phyloP scores from a whole-genome alignment of 2,329 filamentous ascomycete species.

The Metarhizium humberi region DNA sequence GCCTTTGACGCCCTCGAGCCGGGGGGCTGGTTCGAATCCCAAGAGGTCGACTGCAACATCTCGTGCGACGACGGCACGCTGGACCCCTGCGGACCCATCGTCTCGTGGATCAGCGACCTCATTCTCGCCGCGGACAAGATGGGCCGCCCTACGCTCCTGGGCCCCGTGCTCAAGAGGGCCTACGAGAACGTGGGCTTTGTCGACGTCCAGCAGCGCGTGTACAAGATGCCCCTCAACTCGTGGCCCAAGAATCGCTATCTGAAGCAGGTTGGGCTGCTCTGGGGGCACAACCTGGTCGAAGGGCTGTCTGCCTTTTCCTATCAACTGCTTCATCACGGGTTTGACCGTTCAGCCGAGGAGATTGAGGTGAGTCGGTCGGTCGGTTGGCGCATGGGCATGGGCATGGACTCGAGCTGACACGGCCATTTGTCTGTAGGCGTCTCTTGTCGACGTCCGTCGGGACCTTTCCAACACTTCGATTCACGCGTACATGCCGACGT shows the following conservation, averaged over 20 bases:
- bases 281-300: background rate
- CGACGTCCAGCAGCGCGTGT: slow-evolving; percentile 16
- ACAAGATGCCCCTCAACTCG: slow-evolving; percentile 20
- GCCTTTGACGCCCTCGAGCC: slow-evolving; percentile 19
- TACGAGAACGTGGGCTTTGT: slow-evolving; percentile 22
- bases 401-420: background rate
- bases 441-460: background rate
- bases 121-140: slow-evolving; percentile 15
- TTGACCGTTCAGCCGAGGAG: background rate
- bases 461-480: background rate
- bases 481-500: background rate
- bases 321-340: background rate
- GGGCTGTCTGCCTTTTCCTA: background rate
- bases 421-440: background rate
- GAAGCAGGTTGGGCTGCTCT: slow-evolving; percentile 17
- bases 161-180: slow-evolving; percentile 13
- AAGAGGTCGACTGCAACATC: slow-evolving; percentile 18
- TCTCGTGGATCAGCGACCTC: slow-evolving; percentile 27
- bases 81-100: slow-evolving; percentile 11
- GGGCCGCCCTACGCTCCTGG: slow-evolving; percentile 11
- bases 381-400: no score
- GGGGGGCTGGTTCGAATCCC: slow-evolving; percentile 32
- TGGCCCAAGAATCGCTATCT: slow-evolving; percentile 21
- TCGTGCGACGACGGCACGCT: slow-evolving; percentile 19
- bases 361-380: background rate